These are phyloP conservation scores for Trifolium dubium DNA, from an alignment of 306 rosid genomes.

Conservation along the genomic window DNA sequence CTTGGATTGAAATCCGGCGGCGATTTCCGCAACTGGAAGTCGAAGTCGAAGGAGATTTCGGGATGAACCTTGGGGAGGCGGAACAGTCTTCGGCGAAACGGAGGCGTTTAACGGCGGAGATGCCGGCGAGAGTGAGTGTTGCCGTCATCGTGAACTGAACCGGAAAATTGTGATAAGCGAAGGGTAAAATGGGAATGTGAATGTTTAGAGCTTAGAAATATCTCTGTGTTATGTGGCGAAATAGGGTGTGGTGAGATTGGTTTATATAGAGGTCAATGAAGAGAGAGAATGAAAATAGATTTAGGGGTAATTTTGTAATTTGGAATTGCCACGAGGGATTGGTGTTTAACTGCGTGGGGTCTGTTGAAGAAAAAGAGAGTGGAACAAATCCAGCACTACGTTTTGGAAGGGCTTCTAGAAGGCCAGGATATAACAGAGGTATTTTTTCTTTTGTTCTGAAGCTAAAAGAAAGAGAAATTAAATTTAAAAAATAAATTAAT, in stretches of 20 bases:
- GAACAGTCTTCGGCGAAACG: neutral
- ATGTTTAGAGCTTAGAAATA: neutral
- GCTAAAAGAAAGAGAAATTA: no score
- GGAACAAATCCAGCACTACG: conserved; percentile 3
- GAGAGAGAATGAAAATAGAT: conserved; percentile 4
- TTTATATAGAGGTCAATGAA: conserved; percentile 41
- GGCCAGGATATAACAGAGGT: neutral
- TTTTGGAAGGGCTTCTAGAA: conserved; percentile 43
- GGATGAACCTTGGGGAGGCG: neutral
- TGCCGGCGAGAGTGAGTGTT: conserved; percentile 7
- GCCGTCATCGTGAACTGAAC: conserved; percentile 27
- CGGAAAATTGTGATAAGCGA: neutral
- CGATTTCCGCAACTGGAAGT: neutral
- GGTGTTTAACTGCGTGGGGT: conserved; percentile 14
- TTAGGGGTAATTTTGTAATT: conserved; percentile 38
- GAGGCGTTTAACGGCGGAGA: neutral
- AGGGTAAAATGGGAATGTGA: conserved; percentile 32
- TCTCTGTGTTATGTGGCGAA: neutral
- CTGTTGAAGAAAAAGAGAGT: conserved; percentile 22
- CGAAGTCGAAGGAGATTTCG: neutral
- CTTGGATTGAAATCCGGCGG: conserved; percentile 16
- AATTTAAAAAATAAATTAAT: no score
- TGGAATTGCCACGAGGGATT: conserved; percentile 1
- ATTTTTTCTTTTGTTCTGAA: no score
- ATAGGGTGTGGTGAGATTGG: neutral